A percentile compares a stretch with the other conserved stretches of the same genome.
phyloP scores from a whole-genome alignment of 352 stramenopile genomes.

The Globisporangium canariense region DNA sequence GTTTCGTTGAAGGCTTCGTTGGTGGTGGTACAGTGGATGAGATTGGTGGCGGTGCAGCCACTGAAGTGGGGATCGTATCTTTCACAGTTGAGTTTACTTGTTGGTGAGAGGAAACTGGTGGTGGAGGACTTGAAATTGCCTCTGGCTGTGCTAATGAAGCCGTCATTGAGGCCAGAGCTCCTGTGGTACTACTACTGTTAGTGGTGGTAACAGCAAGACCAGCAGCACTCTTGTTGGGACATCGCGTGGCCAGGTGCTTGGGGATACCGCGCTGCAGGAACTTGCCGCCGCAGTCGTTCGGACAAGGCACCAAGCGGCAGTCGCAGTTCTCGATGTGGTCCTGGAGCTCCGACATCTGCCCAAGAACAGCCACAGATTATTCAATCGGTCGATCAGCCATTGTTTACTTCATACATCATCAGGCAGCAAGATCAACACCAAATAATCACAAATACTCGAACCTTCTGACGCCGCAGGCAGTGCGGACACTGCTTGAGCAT shows the following conservation, averaged over 20 bases:
- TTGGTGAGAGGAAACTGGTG: neutral
- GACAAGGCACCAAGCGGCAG: slow-evolving; percentile 70
- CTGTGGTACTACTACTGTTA: neutral
- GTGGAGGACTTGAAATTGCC: neutral
- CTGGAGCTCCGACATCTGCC: slow-evolving; percentile 62
- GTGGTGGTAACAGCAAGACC: neutral
- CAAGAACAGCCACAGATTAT: neutral
- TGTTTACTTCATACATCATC: no score
- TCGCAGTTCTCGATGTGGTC: slow-evolving; percentile 83
- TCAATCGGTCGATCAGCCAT: neutral
- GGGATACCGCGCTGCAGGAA: slow-evolving; percentile 74
- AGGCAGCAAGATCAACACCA: no score
- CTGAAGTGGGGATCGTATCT: neutral
- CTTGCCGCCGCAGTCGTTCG: slow-evolving; percentile 75
- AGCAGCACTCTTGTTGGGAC: slow-evolving; percentile 32
- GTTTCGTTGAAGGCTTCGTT: neutral
- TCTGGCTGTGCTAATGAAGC: neutral
- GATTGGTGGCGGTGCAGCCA: slow-evolving; percentile 6
- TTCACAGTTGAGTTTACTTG: neutral
- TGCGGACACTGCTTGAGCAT: slow-evolving; percentile 83
- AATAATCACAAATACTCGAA: slow-evolving; percentile 10
- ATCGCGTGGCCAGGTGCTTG: slow-evolving; percentile 73
- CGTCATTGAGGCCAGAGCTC: no score
- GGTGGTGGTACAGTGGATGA: neutral
- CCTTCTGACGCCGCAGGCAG: slow-evolving; percentile 75